Evolutionary conservation across 164 flowering plant genomes (phyloP), one percentile per base, ranked within the genome.

Genomic region (Cinnamomum chago): DNA sequence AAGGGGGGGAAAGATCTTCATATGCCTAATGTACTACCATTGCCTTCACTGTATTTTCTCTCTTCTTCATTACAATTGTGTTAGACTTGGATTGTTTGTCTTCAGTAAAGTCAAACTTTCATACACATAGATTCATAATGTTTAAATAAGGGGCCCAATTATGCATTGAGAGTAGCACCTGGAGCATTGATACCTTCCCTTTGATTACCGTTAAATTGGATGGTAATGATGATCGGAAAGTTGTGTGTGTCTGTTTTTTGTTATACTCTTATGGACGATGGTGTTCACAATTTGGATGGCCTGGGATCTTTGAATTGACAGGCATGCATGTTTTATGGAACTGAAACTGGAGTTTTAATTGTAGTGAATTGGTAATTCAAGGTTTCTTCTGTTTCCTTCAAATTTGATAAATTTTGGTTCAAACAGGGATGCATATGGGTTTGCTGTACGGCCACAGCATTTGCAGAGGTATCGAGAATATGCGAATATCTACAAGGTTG

Each of bases 401-500:
- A 18, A 64, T 62, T 62, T 20, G 50, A 5, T 3, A 18, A 5
- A 25, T 76, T 15, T 65, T 52, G 22, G 15, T 7, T 65, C 87
- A 68, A 23, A 78, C 85, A 94, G 98, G 91, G 98, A 95, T 76
- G 84, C 91, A 58, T 92, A 91, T 84, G 98, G 98, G 72, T 94
- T 94, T 84, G 86, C 97, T 76, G 83, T 94, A 81, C 93, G 97
- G 79, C 97, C 98, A 71, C 97, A 94, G 73, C 93, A 91, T 79
- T 68, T 87, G 76, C 93, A 94, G 76, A 83, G 89, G 80, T 94
- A 87, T 73, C 79, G 82, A 75, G 95, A 95, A 79, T 93, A 91
- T 70, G 82, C 90, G 71, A 72, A 75, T 52, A 93, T 95, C 72
- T 95, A 85, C 70, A 84, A 82, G 85, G 88, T 85, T 51, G 10